Conservation (phyloP, 495 filamentous ascomycete genomes). For the Hypoxylon lienhwacheense region DNA sequence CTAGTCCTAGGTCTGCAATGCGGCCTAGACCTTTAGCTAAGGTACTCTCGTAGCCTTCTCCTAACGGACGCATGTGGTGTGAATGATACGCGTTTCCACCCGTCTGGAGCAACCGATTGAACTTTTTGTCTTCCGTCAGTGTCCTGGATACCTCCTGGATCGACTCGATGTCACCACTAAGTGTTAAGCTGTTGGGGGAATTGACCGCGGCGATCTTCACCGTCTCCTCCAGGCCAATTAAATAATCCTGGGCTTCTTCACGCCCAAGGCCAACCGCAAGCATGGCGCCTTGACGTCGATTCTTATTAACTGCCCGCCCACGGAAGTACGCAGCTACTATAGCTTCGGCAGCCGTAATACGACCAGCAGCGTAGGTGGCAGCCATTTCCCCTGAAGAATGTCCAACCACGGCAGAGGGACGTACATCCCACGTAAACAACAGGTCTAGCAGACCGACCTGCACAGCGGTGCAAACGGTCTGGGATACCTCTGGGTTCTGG, state of each 20-base stretch:
- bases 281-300: slow-evolving; percentile 50
- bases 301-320: slow-evolving; percentile 41
- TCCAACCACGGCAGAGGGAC: slow-evolving; percentile 53
- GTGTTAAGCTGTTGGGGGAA: slow-evolving; percentile 45
- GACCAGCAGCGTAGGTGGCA: slow-evolving; percentile 51
- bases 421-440: slow-evolving; percentile 53
- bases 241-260: neutral
- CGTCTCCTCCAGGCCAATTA: slow-evolving; percentile 16
- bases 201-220: slow-evolving; percentile 49
- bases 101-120: slow-evolving; percentile 46
- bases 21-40: neutral
- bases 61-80: slow-evolving; percentile 44
- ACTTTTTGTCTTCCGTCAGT: slow-evolving; percentile 46
- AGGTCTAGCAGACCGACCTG: slow-evolving; percentile 59
- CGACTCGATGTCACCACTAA: slow-evolving; percentile 45
- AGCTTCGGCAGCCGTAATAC: slow-evolving; percentile 42
- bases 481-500: slow-evolving; percentile 42
- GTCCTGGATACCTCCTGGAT: slow-evolving; percentile 37
- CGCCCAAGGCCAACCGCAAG: slow-evolving; percentile 48
- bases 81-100: slow-evolving; percentile 59
- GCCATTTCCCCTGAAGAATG: slow-evolving; percentile 70
- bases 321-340: slow-evolving; percentile 30
- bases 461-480: slow-evolving; percentile 51
- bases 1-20: neutral
- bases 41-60: neutral